These are phyloP conservation scores for Colletotrichum tofieldiae DNA, from an alignment of 2,329 filamentous ascomycete species.

Conservation along the genomic window DNA sequence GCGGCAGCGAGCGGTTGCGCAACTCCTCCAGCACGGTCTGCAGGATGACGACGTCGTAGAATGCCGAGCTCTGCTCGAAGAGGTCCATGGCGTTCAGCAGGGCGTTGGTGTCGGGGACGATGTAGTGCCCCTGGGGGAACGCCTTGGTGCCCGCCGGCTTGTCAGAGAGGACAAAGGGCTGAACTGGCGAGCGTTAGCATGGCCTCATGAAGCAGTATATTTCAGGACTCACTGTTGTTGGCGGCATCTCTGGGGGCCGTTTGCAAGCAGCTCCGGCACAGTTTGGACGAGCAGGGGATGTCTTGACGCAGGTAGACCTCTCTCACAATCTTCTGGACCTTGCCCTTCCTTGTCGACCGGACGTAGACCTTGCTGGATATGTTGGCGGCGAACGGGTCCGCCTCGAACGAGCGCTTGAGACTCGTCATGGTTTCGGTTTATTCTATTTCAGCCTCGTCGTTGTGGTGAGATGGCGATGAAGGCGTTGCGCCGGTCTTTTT, in stretches of 20 bases:
- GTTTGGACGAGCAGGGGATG: constrained; percentile 94
- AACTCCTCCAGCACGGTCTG: constrained; percentile 98
- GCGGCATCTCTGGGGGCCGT: constrained; percentile 85
- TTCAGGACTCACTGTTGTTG: constrained; percentile 74
- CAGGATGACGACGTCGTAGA: constrained; percentile 96
- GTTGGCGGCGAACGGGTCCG: constrained; percentile 74
- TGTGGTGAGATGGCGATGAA: constrained; percentile 18
- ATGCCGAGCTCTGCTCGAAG: constrained; percentile 91
- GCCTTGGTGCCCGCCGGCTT: constrained; percentile 86
- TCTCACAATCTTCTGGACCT: constrained; percentile 98
- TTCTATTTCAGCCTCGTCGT: constrained; percentile 3
- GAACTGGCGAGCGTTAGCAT: constrained; percentile 64
- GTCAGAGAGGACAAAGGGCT: constrained; percentile 90
- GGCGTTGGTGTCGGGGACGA: constrained; percentile 96
- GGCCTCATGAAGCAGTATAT: not conserved
- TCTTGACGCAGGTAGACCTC: constrained; percentile 97
- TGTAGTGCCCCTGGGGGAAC: constrained; percentile 91
- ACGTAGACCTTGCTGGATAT: constrained; percentile 97
- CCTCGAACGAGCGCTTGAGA: constrained; percentile 71
- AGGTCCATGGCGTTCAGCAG: constrained; percentile 97
- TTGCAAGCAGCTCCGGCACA: constrained; percentile 84
- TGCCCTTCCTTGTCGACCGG: constrained; percentile 93
- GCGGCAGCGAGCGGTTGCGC: constrained; percentile 90
- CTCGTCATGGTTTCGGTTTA: constrained; percentile 69
- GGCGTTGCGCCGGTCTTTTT: constrained; percentile 3